Evolutionary conservation across 169 alveolate species (phyloP).

Genomic region (Cryptosporidium ubiquitum): DNA sequence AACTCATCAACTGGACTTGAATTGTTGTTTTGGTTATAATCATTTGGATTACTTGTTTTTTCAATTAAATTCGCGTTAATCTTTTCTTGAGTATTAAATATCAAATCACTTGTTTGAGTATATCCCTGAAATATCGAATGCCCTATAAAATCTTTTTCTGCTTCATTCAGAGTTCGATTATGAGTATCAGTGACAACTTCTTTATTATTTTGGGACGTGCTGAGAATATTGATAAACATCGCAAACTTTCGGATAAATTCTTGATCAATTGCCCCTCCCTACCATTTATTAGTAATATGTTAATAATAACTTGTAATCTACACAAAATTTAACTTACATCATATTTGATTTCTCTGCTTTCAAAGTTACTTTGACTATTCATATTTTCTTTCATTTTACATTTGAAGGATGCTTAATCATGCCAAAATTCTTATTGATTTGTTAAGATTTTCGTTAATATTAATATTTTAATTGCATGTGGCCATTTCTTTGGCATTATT

Average conservation of each 20-base stretch:
- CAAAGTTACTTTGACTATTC: slow-evolving; percentile 16
- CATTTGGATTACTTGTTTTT: not conserved
- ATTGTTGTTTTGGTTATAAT: slow-evolving; percentile 2
- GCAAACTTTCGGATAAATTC: slow-evolving; percentile 54
- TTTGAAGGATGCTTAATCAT: not conserved
- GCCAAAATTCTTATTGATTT: not conserved
- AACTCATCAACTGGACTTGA: slow-evolving; percentile 10
- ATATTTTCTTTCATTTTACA: not conserved
- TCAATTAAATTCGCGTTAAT: not conserved
- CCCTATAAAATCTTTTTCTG: slow-evolving; percentile 13
- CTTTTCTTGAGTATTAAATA: slow-evolving; percentile 26
- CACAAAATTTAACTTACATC: slow-evolving; percentile 34
- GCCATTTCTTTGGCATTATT: not conserved
- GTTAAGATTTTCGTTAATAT: not conserved
- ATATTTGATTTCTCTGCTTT: not conserved
- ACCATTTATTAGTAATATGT: not conserved
- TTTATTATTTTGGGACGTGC: slow-evolving; percentile 11
- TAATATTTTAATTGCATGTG: slow-evolving; percentile 9
- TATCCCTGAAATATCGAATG: not conserved
- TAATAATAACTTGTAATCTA: not conserved
- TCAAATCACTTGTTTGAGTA: slow-evolving; percentile 25
- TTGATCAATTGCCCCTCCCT: slow-evolving; percentile 24
- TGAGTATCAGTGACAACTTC: not conserved
- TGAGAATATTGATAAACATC: slow-evolving; percentile 18
- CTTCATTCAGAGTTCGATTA: slow-evolving; percentile 14